Evolutionary conservation across 768 basidiomycete genomes (phyloP), one percentile per base, ranked within the genome.

Genomic region (Strobilomyces echinocephalus): DNA sequence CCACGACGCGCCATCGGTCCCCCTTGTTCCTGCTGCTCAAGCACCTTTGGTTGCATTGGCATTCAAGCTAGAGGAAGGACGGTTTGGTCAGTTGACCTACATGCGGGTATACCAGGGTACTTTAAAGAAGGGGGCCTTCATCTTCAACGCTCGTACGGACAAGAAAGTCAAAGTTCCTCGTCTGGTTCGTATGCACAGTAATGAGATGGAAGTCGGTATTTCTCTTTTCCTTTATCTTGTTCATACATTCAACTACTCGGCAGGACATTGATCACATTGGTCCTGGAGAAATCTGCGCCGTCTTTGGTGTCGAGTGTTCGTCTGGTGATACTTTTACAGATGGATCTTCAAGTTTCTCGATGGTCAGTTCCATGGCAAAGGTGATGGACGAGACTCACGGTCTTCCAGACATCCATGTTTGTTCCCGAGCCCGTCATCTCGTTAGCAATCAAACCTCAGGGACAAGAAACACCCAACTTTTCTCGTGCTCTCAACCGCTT

Each of bases 341-440:
- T 67, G 87, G 95, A 9, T 82, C 88, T 1, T 89, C 89, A 0
- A 86, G 78, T 30, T 94, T 83, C 73, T 91, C 97, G 0, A 98
- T 98, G 95, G 95, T 94, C 45, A 35, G 82, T 70, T 33, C 15
- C 3, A 0, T 39, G 30, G 2, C 16, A 7, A 38, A 14, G 8
- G 30, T n/a, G 18, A 30, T 21, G 24, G 9, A 16, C 20, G 5
- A 47, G 18, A 21, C 43, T 63, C 31, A 60, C 39, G 12, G 18
- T 49, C 46, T 42, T 33, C 5, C 24, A 97, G 95, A 93, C 92
- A 0, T 94, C 91, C 11, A 99, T 98, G 97, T 97, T 84, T 65
- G 97, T 99, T 0, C 97, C 97, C 5, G 95, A 97, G 49, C 97
- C 97, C 4, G 97, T 99, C 67, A 95, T 99, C 61, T 98, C 95